Percentiles rank a stretch among this genome's conserved stretches.
phyloP scores from a whole-genome alignment of 257 asterid genomes.

The Buddleja alternifolia region DNA sequence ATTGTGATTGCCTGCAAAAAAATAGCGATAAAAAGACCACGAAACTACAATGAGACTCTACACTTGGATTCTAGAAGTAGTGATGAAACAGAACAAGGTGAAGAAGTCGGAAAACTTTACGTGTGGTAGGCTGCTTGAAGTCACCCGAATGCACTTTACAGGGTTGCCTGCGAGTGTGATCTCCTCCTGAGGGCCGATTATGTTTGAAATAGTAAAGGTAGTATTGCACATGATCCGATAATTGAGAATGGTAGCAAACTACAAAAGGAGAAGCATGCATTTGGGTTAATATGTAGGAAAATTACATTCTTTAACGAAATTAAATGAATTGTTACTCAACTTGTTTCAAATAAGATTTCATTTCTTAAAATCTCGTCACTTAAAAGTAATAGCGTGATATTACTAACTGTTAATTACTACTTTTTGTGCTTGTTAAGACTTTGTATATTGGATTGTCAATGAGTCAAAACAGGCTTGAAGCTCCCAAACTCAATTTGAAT shows the following conservation, averaged over 20 bases:
- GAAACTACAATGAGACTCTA: neutral
- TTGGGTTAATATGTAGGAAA: too few species aligned
- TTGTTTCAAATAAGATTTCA: too few species aligned
- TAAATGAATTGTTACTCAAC: too few species aligned
- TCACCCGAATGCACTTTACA: constrained; percentile 52
- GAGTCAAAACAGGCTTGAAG: too few species aligned
- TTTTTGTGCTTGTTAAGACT: too few species aligned
- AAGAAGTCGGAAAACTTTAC: constrained; percentile 38
- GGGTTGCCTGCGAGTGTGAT: constrained; percentile 53
- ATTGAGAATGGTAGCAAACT: constrained; percentile 64
- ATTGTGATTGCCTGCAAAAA: constrained; percentile 71
- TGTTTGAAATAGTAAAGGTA: constrained; percentile 71
- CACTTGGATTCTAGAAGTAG: neutral
- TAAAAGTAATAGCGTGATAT: too few species aligned
- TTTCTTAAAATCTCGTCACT: too few species aligned
- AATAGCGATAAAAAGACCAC: neutral
- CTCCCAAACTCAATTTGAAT: too few species aligned
- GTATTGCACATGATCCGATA: constrained; percentile 68
- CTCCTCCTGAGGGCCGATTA: constrained; percentile 68
- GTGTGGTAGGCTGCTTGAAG: constrained; percentile 67
- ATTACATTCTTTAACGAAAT: too few species aligned
- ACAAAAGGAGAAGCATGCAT: neutral
- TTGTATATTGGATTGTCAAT: too few species aligned
- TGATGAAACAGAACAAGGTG: neutral
- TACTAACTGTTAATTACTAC: too few species aligned